Conservation (phyloP, 495 filamentous ascomycete species). For the Hyaloscypha finlandica region DNA sequence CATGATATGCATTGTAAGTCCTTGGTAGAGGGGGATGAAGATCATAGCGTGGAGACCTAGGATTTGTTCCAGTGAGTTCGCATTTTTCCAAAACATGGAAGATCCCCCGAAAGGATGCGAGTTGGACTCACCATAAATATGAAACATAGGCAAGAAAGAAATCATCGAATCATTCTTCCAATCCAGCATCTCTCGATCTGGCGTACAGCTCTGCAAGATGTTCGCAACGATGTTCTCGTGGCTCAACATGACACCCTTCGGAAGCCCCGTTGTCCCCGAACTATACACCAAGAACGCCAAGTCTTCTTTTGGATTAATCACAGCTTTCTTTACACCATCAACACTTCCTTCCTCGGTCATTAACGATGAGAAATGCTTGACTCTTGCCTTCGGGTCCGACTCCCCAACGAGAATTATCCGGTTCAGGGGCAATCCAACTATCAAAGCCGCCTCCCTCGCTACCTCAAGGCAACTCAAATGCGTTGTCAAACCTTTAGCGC, state of each 20-base stretch:
- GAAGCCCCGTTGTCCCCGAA: background rate
- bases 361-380: background rate
- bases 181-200: background rate
- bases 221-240: background rate
- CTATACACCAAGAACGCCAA: background rate
- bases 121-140: background rate
- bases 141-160: background rate
- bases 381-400: background rate
- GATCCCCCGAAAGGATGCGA: background rate
- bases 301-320: background rate
- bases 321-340: background rate
- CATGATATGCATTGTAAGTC: constrained; percentile 70
- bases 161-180: background rate
- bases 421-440: background rate
- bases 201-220: background rate
- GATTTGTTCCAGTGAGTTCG: constrained; percentile 44
- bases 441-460: background rate
- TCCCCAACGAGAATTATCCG: background rate
- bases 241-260: background rate
- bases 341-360: background rate
- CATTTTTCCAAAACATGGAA: background rate
- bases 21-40: constrained; percentile 61
- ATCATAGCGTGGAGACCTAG: constrained; percentile 56
- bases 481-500: background rate
- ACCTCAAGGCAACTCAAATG: background rate